A percentile compares a stretch with the other conserved stretches of the same genome.
Evolutionary conservation across 495 filamentous ascomycete species (phyloP).

Genomic region (Aspergillus saccharolyticus): DNA sequence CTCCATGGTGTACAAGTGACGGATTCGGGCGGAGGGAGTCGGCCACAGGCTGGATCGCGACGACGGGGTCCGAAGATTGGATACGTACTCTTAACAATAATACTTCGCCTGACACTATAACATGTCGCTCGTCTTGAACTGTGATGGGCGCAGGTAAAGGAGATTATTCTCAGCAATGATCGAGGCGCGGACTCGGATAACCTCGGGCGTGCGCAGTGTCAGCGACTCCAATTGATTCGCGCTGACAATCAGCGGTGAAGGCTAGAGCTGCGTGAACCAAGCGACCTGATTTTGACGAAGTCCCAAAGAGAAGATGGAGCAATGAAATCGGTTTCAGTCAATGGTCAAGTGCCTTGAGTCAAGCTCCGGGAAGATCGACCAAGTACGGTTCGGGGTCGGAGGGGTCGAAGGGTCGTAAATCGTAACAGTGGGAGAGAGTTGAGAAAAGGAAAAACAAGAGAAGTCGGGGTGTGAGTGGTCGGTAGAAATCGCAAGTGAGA

Average conservation of each 20-base stretch:
- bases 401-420: slow-evolving; percentile 33
- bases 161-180: not conserved
- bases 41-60: slow-evolving; percentile 2
- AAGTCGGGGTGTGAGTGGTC: slow-evolving; percentile 28
- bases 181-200: slow-evolving; percentile 4
- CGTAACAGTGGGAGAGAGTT: slow-evolving; percentile 30
- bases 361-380: slow-evolving; percentile 8
- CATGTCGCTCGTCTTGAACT: slow-evolving; percentile 18
- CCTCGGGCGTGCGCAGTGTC: slow-evolving; percentile 3
- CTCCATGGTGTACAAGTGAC: slow-evolving; percentile 35
- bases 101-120: slow-evolving; percentile 24
- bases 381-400: slow-evolving; percentile 28
- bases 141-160: not conserved
- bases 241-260: not conserved
- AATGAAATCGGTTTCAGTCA: slow-evolving; percentile 17
- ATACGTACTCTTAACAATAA: slow-evolving; percentile 9
- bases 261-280: slow-evolving; percentile 8
- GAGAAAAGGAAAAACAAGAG: slow-evolving; percentile 27
- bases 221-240: slow-evolving; percentile 6
- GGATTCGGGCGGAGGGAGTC: slow-evolving; percentile 6
- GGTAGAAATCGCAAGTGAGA: slow-evolving; percentile 9
- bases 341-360: slow-evolving; percentile 12
- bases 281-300: not conserved
- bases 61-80: not conserved
- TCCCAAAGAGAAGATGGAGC: slow-evolving; percentile 6